Base-by-base conservation (phyloP, 2,329 filamentous ascomycete species). In the Colletotrichum spinosum region DNA sequence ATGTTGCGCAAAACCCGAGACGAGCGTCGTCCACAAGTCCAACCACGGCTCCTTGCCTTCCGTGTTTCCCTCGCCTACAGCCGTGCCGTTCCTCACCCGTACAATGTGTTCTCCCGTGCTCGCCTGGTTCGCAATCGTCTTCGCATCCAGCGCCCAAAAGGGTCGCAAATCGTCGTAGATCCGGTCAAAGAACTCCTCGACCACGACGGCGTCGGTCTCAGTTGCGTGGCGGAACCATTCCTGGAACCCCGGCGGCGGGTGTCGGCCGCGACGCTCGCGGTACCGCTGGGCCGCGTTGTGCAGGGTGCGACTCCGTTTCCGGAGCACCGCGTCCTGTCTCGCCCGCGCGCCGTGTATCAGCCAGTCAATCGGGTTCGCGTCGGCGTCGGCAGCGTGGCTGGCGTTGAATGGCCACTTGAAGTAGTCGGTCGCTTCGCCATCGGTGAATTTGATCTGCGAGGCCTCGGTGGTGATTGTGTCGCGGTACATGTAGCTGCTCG, bases 171-270 rank as follows among this genome's bases (percentile, higher is more conserved):
- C 88, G 68, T 88, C 83, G 77, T 88, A 87, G 62, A 90, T 87
- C 65, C 87, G 86, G 71, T 89, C 85, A 75, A 88, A 90, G 70
- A 87, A 90, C 58, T 88, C 84, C 70, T 90, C 88, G 44, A 90
- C 80, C 9, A 89, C 79, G 60, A 89, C 75, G n/a, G 85, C 83
- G 41, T 86, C 77, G 48, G 79, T 78, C 34, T 83, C 78, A 17
- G 76, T 70, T 7, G 88, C 87, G 60, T 85, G 86, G 38, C 78
- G 75, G 69, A 86, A 83, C 88, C 88, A 90, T 51, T 81, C 76
- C 66, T 87, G 82, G 70, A 90, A 90, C n/a, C 85, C 86, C 0
- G 88, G 88, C 4, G 88, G 88, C 2, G 87, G 88, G 69, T 90
- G 86, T 33, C 87, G 81, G 25, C 86, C 86, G 67, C 88, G 81